These are phyloP conservation scores for Hyaloscypha finlandica DNA, from an alignment of 495 filamentous ascomycete species.

Conservation along the genomic window DNA sequence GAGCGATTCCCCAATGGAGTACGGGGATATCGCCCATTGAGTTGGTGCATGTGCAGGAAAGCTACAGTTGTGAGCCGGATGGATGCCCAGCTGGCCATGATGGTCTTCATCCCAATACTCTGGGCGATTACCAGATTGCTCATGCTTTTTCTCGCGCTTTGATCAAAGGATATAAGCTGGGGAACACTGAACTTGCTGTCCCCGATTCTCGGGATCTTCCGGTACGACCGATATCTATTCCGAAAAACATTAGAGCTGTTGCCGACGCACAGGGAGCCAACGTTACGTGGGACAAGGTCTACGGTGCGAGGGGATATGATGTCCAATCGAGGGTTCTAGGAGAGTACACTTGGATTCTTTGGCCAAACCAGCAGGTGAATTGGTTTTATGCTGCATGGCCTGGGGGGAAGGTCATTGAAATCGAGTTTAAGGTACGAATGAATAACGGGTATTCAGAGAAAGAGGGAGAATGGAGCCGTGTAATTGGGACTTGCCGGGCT, in stretches of 20 bases:
- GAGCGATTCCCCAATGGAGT: constrained; percentile 6
- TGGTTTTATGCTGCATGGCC: background rate
- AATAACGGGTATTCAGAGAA: background rate
- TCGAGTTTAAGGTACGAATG: background rate
- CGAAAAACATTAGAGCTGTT: background rate
- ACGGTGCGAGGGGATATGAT: background rate
- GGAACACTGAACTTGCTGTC: background rate
- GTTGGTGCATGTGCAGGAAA: background rate
- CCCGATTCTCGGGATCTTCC: background rate
- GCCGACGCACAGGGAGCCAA: background rate
- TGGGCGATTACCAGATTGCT: constrained; percentile 17
- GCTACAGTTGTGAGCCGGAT: constrained; percentile 3
- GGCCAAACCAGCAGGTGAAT: background rate
- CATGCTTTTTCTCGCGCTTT: constrained; percentile 7
- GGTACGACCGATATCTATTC: background rate
- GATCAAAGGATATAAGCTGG: background rate
- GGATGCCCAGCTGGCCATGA: background rate
- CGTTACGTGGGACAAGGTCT: constrained; percentile 3
- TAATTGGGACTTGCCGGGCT: background rate
- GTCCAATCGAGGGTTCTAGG: background rate
- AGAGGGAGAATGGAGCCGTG: background rate
- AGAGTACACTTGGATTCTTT: background rate
- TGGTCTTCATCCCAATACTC: background rate
- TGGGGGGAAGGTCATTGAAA: background rate
- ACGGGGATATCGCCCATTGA: constrained; percentile 2